Conservation (phyloP, 2,329 filamentous ascomycete species). For the Pyricularia sp. region DNA sequence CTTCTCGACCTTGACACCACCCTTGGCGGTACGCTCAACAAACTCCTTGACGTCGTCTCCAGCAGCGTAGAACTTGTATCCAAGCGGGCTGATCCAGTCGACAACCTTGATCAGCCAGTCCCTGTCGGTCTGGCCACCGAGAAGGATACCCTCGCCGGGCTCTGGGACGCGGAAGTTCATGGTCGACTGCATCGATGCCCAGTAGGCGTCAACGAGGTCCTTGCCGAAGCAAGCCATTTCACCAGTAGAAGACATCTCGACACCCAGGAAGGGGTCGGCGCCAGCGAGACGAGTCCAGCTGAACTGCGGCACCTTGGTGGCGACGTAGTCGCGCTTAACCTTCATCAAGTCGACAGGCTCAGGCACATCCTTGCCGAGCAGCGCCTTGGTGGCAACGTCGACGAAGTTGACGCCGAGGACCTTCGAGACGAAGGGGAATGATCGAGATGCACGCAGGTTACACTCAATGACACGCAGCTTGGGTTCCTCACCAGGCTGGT, state of each 20-base stretch:
- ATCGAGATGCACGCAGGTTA: conserved; percentile 92
- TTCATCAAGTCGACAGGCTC: conserved; percentile 80
- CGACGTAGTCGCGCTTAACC: conserved; percentile 78
- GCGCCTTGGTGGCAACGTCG: conserved; percentile 83
- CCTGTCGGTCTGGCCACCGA: conserved; percentile 67
- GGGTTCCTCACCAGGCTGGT: conserved; percentile 59
- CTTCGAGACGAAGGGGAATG: conserved; percentile 97
- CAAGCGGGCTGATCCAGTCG: conserved; percentile 75
- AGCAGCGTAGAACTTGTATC: conserved; percentile 89
- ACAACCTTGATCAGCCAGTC: conserved; percentile 65
- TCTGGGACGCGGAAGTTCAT: conserved; percentile 99
- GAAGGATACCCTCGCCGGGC: conserved; percentile 86
- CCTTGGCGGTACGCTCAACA: conserved; percentile 59
- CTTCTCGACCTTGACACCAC: conserved; percentile 61
- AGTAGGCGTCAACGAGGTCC: conserved; percentile 92
- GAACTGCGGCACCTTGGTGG: conserved; percentile 98
- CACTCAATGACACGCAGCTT: conserved; percentile 94
- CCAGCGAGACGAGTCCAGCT: conserved; percentile 96
- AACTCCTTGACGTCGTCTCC: conserved; percentile 69
- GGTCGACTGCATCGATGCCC: conserved; percentile 86
- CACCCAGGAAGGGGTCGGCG: conserved; percentile 91
- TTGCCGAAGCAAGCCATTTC: conserved; percentile 99
- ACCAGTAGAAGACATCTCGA: conserved; percentile 94
- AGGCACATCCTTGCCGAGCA: conserved; percentile 74
- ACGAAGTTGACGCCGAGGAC: conserved; percentile 95